Base-by-base conservation (phyloP, 1,139 yeast species). In the Yamadazyma aaseri region DNA sequence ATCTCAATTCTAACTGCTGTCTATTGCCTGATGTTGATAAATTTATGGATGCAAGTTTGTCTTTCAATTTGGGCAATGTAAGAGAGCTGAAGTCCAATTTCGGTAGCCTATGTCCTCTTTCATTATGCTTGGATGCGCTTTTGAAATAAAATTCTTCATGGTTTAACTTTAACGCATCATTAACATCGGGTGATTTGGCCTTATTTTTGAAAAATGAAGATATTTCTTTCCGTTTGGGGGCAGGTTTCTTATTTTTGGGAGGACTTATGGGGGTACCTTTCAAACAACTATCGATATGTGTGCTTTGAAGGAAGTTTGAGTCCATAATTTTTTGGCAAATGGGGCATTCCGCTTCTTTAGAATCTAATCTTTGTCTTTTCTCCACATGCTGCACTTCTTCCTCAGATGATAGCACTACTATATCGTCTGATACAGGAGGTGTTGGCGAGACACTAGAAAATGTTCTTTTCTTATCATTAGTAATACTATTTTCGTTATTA, bases 261-360 rank as follows among this genome's bases (percentile, higher is more conserved):
- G 28, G 32, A 4, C 42, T 38, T 11, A 33, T 33, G 11, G 31
- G 28, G 20, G 42, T 55, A 3, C 71, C 65, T 14, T 58, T 56
- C 34, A 86, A 57, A 50, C 96, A 87, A 26, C 66, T 64, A 50
- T 82, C 92, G n/a, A 87, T 71, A 52, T 87, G 96, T 1, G 69
- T 57, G 0, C 76, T 53, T 54, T 87, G 87, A 10, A 87, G 61
- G 13, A 69, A 71, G 7, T 62, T 65, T 0, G 82, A 65, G 1
- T 84, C 72, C 74, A 81, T 76, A 17, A 56, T 55, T 29, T 71
- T 65, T 4, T 60, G 55, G 55, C 96, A 87, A 1, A 87, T 66
- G 0, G 96, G 96, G 51, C 96, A 87, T 31, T 64, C 68, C 1
- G 73, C 84, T 35, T 61, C 43, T 9, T 36, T 32, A 5, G 16